Evolutionary conservation across 768 basidiomycete genomes (phyloP), one percentile per base, ranked within the genome.

Genomic region (Russula olivacea): DNA sequence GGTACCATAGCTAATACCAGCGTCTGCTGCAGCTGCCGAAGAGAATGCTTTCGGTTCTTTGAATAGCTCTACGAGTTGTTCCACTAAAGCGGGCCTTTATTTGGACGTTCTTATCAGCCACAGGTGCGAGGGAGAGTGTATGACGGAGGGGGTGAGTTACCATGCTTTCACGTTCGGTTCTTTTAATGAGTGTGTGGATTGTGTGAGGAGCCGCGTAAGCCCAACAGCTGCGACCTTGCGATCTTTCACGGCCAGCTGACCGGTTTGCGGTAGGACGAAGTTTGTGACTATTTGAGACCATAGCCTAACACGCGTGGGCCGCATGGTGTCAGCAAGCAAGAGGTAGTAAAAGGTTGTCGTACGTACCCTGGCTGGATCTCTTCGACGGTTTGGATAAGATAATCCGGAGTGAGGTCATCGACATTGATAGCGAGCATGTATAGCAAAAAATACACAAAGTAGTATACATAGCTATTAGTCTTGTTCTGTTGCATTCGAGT

Each of bases 401-500:
- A 88, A 70, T 97, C 91, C 0, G 94, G 90, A 0, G 83, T 82
- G 28, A 95, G 76, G 6, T 86, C 88, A 1, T 84, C 82, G 28
- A 84, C 82, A 60, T 89, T 80, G 68, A 96, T 72, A 15, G 93
- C 92, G 75, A 89, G 82, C 23, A 81, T 77, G 73, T 85, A 90
- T 34, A 88, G 75, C 65, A 95, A 71, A 75, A 96, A 96, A 69
- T 83, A 79, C 5, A 89, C 81, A 71, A 98, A 89, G 54, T 85
- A 80, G 72, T 93, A 90, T 9, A 86, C 84, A 72, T 87, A 98
- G 72, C 86, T 89, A 67, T 94, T 88, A 21, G 94, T 96, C 74
- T 93, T 93, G 76, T 82, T 91, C 23, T 83, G 81, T 68, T 95
- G 93, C 78, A 98, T 80, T 52, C 95, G 81, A 3, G 85, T 95